A percentile compares a stretch with the other conserved stretches of the same genome.
Evolutionary conservation across 768 basidiomycete species (phyloP).

Genomic region (Galerina marginata): DNA sequence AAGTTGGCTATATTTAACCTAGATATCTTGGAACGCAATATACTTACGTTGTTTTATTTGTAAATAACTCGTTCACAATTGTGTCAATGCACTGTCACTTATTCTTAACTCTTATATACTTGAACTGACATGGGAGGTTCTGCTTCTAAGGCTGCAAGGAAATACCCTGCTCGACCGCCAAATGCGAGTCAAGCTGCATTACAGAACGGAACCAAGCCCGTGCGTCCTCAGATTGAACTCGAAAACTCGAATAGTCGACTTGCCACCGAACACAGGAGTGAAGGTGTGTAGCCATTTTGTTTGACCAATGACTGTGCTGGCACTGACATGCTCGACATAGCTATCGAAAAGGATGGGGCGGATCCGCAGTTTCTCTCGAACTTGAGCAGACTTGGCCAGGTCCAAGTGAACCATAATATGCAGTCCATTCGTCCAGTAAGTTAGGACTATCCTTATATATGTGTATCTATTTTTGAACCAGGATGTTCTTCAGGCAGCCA

Average conservation of each 20-base stretch:
- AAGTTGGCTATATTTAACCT: slow-evolving; percentile 15
- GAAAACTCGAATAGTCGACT: slow-evolving; percentile 12
- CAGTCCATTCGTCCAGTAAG: slow-evolving; percentile 54
- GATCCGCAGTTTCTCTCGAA: slow-evolving; percentile 78
- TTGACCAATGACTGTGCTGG: neutral
- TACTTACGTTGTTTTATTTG: slow-evolving; percentile 23
- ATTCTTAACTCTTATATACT: slow-evolving; percentile 4
- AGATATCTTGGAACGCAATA: slow-evolving; percentile 22
- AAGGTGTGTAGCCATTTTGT: slow-evolving; percentile 18
- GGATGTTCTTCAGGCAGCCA: slow-evolving; percentile 22
- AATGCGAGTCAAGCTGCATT: slow-evolving; percentile 5
- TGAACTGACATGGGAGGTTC: slow-evolving; percentile 57
- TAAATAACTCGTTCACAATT: slow-evolving; percentile 16
- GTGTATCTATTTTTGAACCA: neutral
- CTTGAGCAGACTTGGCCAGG: slow-evolving; percentile 66
- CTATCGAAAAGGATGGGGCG: slow-evolving; percentile 64
- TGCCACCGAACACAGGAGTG: slow-evolving; percentile 26
- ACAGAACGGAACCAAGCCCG: neutral
- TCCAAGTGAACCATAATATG: slow-evolving; percentile 72
- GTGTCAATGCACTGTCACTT: slow-evolving; percentile 5
- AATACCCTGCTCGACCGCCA: slow-evolving; percentile 44
- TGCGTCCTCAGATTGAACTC: slow-evolving; percentile 1
- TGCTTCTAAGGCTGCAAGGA: slow-evolving; percentile 64
- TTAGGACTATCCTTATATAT: neutral
- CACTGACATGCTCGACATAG: slow-evolving; percentile 35